Evolutionary conservation across 768 basidiomycete species (phyloP).

Genomic region (Hericium coralloides): DNA sequence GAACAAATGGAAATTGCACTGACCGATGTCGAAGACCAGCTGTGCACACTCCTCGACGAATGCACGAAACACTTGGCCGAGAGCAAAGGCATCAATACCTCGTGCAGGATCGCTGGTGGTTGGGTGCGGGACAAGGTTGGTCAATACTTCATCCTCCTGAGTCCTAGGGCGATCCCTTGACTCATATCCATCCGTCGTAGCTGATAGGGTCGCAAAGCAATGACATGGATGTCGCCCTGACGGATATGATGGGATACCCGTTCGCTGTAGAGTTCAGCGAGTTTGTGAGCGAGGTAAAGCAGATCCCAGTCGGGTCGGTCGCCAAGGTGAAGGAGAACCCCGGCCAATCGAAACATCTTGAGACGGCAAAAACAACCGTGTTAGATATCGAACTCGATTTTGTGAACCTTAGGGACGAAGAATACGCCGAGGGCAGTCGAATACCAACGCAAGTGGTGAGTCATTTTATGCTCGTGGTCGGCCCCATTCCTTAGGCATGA

Average conservation of each 20-base stretch:
- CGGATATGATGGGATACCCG: constrained; percentile 79
- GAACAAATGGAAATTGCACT: constrained; percentile 38
- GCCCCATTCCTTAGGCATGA: not conserved
- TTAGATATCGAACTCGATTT: constrained; percentile 83
- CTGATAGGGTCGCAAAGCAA: constrained; percentile 73
- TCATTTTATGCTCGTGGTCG: not conserved
- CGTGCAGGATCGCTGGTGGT: constrained; percentile 91
- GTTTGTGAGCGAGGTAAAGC: constrained; percentile 45
- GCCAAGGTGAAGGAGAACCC: constrained; percentile 89
- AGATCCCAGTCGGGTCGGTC: constrained; percentile 48
- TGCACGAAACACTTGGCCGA: constrained; percentile 52
- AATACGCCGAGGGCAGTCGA: constrained; percentile 78
- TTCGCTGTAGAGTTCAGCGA: constrained; percentile 76
- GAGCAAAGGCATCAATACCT: constrained; percentile 43
- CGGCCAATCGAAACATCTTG: constrained; percentile 95
- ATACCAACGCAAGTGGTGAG: constrained; percentile 84
- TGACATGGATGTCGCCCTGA: constrained; percentile 91
- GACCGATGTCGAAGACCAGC: constrained; percentile 54
- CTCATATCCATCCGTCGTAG: constrained; percentile 28
- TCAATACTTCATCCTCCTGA: not conserved
- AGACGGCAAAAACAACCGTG: constrained; percentile 82
- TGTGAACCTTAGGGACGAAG: constrained; percentile 89
- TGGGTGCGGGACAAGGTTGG: constrained; percentile 98
- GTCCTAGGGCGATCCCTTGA: not conserved
- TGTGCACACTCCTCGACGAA: constrained; percentile 75